Percentiles rank a stretch among this genome's conserved stretches.
Evolutionary conservation across 1,284 basidiomycete genomes (phyloP).

Genomic region (Ganoderma meredithae): DNA sequence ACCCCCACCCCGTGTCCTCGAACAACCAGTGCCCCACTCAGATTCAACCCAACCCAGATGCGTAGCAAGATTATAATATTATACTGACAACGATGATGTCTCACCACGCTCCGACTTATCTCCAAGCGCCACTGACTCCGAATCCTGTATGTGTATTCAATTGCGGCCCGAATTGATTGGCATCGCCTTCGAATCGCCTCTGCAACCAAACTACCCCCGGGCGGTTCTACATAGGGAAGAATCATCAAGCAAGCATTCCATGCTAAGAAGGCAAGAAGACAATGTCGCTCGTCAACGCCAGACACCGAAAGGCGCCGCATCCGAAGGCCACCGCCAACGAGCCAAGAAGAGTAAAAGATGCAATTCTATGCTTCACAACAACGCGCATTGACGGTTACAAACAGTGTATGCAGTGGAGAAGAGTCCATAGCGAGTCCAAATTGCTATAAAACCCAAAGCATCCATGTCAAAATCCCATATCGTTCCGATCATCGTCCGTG

Average conservation of each 20-base stretch:
- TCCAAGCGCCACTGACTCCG: too few species aligned
- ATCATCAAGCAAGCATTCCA: too few species aligned
- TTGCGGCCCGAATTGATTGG: background rate
- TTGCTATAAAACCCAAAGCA: constrained; percentile 15
- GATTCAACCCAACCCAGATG: background rate
- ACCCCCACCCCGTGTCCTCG: background rate
- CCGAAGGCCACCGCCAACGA: background rate
- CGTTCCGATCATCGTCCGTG: constrained; percentile 14
- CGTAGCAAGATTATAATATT: background rate
- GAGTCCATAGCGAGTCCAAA: background rate
- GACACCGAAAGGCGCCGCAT: too few species aligned
- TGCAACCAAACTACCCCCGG: too few species aligned
- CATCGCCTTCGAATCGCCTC: background rate
- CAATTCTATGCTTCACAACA: background rate
- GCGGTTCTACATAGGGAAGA: too few species aligned
- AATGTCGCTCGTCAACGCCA: too few species aligned
- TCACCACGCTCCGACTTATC: background rate
- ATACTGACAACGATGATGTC: background rate
- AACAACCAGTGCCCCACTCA: background rate
- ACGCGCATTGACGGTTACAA: background rate
- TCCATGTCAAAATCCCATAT: constrained; percentile 17
- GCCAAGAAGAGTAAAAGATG: background rate
- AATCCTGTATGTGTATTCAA: too few species aligned
- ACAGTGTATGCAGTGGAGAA: background rate
- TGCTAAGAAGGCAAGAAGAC: too few species aligned